These are phyloP conservation scores for Stenocarpella maydis DNA, from an alignment of 2,329 filamentous ascomycete genomes.

Conservation along the genomic window DNA sequence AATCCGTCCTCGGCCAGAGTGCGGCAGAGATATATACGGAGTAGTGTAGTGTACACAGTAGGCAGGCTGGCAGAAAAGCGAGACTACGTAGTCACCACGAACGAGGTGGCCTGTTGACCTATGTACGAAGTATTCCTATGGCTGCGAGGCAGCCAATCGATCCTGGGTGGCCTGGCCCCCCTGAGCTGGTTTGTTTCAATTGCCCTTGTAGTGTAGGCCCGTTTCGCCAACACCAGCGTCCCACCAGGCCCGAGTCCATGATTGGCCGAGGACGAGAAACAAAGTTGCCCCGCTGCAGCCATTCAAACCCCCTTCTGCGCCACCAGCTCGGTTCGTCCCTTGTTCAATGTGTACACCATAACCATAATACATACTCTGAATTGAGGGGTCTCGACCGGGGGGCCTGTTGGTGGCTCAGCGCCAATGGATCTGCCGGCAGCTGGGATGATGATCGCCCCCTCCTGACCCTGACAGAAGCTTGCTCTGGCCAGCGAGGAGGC, in stretches of 20 bases:
- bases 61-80: too few species aligned
- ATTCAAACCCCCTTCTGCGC: background rate
- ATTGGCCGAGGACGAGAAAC: background rate
- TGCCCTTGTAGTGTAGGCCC: too few species aligned
- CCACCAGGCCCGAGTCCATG: background rate
- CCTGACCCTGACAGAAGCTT: slow-evolving; percentile 21
- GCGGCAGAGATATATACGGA: background rate
- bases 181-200: slow-evolving; percentile 7
- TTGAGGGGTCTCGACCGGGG: background rate
- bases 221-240: background rate
- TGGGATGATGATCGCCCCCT: slow-evolving; percentile 4
- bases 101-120: too few species aligned
- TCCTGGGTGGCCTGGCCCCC: background rate
- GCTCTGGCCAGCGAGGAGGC: background rate
- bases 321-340: slow-evolving; percentile 12
- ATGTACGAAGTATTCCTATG: too few species aligned
- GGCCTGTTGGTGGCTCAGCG: background rate
- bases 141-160: slow-evolving; percentile 23
- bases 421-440: slow-evolving; percentile 8
- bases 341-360: background rate
- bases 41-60: too few species aligned
- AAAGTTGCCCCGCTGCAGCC: background rate
- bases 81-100: too few species aligned
- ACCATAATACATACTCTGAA: background rate
- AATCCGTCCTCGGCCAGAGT: background rate